Evolutionary conservation across 345 rosid species (phyloP).

Genomic region (Nephelium lappaceum): DNA sequence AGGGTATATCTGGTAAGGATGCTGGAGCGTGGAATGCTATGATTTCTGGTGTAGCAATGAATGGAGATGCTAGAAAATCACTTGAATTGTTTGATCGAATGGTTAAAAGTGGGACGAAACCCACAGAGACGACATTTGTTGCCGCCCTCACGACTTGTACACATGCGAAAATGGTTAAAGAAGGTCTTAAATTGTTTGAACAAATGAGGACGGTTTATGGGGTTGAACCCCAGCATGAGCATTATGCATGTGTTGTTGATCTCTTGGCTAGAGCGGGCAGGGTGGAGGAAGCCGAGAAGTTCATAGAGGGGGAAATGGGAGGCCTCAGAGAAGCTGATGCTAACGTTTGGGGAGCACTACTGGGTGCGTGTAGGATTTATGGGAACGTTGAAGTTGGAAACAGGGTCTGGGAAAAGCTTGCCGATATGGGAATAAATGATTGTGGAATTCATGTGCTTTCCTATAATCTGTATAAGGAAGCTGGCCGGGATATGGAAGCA

Average conservation of each 20-base stretch:
- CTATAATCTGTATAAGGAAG: constrained; percentile 39
- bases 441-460: constrained; percentile 32
- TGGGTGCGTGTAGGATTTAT: constrained; percentile 37
- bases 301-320: constrained; percentile 38
- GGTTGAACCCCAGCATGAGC: constrained; percentile 30
- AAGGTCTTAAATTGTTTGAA: constrained; percentile 33
- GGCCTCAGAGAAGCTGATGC: constrained; percentile 35
- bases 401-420: constrained; percentile 40
- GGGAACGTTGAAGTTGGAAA: constrained; percentile 41
- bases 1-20: constrained; percentile 31
- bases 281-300: constrained; percentile 36
- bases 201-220: constrained; percentile 29
- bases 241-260: constrained; percentile 40
- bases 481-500: constrained; percentile 40
- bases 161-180: constrained; percentile 31
- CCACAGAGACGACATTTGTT: constrained; percentile 38
- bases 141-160: constrained; percentile 33
- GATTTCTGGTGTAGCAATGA: constrained; percentile 39
- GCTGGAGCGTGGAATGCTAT: constrained; percentile 43
- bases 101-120: constrained; percentile 29
- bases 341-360: constrained; percentile 43
- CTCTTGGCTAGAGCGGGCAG: constrained; percentile 39
- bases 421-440: constrained; percentile 27
- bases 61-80: constrained; percentile 34
- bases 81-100: constrained; percentile 32